Conservation (phyloP, 306 rosid genomes). For the Dalbergia oliveri region DNA sequence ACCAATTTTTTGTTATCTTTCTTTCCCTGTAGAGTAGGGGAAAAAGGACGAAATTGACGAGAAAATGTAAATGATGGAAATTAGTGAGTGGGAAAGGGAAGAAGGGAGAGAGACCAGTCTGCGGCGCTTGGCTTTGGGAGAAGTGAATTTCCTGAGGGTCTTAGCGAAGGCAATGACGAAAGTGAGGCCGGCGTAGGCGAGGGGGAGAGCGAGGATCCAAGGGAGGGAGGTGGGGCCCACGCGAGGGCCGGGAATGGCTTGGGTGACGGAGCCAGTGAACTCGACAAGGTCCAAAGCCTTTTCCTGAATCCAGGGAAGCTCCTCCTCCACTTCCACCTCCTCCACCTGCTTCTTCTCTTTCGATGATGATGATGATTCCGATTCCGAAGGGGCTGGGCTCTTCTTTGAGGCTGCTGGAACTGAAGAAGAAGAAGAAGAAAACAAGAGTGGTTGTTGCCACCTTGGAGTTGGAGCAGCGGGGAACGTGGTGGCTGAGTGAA, state of each 20-base stretch:
- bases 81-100: background rate
- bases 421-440: background rate
- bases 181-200: slow-evolving; percentile 75
- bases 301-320: slow-evolving; percentile 94
- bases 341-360: slow-evolving; percentile 48
- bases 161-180: slow-evolving; percentile 80
- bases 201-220: slow-evolving; percentile 91
- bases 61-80: background rate
- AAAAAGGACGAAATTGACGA: background rate
- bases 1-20: background rate
- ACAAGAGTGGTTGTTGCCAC: background rate
- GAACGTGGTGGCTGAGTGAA: slow-evolving; percentile 21
- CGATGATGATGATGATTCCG: background rate
- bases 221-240: slow-evolving; percentile 89
- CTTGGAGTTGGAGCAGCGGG: background rate
- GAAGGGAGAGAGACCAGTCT: slow-evolving; percentile 57
- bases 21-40: no score
- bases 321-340: slow-evolving; percentile 84
- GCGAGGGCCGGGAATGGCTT: slow-evolving; percentile 90
- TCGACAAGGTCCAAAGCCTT: slow-evolving; percentile 93
- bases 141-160: slow-evolving; percentile 73
- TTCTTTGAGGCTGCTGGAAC: slow-evolving; percentile 35
- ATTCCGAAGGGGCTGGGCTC: slow-evolving; percentile 3
- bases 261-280: slow-evolving; percentile 93
- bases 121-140: slow-evolving; percentile 87